Conservation (phyloP, 768 basidiomycete species). For the Mycena filopes region DNA sequence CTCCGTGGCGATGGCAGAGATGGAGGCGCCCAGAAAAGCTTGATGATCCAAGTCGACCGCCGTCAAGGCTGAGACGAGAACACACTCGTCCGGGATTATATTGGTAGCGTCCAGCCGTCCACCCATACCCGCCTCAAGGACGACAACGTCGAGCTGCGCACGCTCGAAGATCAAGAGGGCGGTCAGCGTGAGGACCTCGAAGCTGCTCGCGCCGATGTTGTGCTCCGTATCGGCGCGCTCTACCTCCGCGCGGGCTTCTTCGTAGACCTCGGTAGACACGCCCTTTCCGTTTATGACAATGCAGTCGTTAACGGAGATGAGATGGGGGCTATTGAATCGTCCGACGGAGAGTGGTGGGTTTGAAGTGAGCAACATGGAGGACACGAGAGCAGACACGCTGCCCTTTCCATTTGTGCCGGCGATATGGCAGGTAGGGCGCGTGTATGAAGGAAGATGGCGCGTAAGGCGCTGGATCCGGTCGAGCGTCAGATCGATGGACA, state of each 20-base stretch:
- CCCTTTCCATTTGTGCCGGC: constrained; percentile 99
- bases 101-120: constrained; percentile 95
- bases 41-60: constrained; percentile 95
- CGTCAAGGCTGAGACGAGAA: constrained; percentile 86
- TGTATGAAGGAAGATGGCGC: constrained; percentile 65
- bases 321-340: constrained; percentile 93
- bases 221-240: constrained; percentile 57
- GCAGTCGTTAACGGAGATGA: constrained; percentile 79
- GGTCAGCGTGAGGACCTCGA: constrained; percentile 87
- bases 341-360: constrained; percentile 72
- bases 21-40: constrained; percentile 82
- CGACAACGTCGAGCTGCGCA: constrained; percentile 77
- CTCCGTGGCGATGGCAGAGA: constrained; percentile 79
- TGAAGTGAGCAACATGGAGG: constrained; percentile 74
- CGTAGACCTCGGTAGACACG: constrained; percentile 61
- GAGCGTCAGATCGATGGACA: constrained; percentile 78
- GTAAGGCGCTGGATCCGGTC: constrained; percentile 67
- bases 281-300: constrained; percentile 74
- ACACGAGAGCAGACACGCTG: constrained; percentile 85
- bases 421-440: constrained; percentile 87
- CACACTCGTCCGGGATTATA: constrained; percentile 72
- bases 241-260: constrained; percentile 56
- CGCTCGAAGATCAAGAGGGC: constrained; percentile 83
- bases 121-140: constrained; percentile 96
- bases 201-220: constrained; percentile 66